Conservation (phyloP, 2,329 filamentous ascomycete genomes). For the Cladosporium halotolerans region DNA sequence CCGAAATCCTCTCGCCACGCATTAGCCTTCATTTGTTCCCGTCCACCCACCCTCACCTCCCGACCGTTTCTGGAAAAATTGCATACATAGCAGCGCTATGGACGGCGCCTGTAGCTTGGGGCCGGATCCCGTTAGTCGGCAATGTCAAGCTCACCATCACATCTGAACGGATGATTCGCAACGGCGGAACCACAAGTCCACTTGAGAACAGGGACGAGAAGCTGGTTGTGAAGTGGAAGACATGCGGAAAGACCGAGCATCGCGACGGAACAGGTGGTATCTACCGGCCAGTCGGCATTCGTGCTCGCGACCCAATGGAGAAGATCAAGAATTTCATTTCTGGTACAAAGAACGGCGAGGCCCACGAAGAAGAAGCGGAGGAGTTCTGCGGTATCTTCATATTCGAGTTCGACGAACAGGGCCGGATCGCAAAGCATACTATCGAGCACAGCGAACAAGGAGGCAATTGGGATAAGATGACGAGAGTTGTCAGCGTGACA, state of each 20-base stretch:
- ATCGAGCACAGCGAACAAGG: slow-evolving; percentile 90
- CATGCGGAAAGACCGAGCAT: slow-evolving; percentile 49
- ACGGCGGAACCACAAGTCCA: slow-evolving; percentile 39
- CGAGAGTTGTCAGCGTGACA: slow-evolving; percentile 81
- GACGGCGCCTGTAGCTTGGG: slow-evolving; percentile 96
- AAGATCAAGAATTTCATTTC: slow-evolving; percentile 51
- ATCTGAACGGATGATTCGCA: slow-evolving; percentile 75
- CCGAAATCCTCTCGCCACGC: slow-evolving; percentile 56
- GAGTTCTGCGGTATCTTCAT: slow-evolving; percentile 89
- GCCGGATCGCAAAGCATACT: slow-evolving; percentile 76
- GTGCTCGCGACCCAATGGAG: slow-evolving; percentile 44
- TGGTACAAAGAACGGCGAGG: slow-evolving; percentile 47
- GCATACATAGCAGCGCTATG: slow-evolving; percentile 90
- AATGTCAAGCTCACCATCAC: slow-evolving; percentile 84
- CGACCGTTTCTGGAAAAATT: slow-evolving; percentile 82
- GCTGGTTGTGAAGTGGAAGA: slow-evolving; percentile 86
- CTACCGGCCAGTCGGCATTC: slow-evolving; percentile 33
- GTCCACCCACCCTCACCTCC: slow-evolving; percentile 78
- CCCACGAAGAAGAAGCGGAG: slow-evolving; percentile 37
- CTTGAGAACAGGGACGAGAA: slow-evolving; percentile 54
- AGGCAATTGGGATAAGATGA: slow-evolving; percentile 74
- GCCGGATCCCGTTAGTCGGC: slow-evolving; percentile 80
- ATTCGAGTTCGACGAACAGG: slow-evolving; percentile 88
- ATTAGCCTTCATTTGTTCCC: slow-evolving; percentile 60
- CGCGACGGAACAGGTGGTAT: slow-evolving; percentile 39